These are phyloP conservation scores for Daldinia caldariorum DNA, from an alignment of 495 filamentous ascomycete species.

Conservation along the genomic window DNA sequence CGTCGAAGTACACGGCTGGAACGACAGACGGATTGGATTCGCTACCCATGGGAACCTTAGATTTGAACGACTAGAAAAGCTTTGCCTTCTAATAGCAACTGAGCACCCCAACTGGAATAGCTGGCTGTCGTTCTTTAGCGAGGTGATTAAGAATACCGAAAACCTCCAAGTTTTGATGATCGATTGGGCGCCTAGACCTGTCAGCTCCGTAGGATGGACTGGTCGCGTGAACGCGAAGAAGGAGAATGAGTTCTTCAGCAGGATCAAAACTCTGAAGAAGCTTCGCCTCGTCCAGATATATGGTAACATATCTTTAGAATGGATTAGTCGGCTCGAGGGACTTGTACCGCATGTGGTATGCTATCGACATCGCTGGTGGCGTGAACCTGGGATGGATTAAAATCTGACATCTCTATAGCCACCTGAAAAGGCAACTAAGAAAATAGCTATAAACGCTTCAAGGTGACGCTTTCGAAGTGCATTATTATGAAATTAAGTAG, in stretches of 20 bases:
- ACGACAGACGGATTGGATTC: conserved; percentile 39
- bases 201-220: conserved; percentile 26
- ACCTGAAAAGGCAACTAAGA: too few species aligned
- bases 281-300: conserved; percentile 35
- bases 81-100: conserved; percentile 38
- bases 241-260: conserved; percentile 41
- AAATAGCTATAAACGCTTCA: not conserved
- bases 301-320: conserved; percentile 32
- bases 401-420: not conserved
- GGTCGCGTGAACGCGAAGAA: conserved; percentile 36
- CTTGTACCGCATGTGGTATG: conserved; percentile 22
- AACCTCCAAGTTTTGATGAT: conserved; percentile 34
- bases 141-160: conserved; percentile 14
- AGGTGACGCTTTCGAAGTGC: not conserved
- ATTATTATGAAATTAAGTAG: too few species aligned
- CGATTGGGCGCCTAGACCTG: conserved; percentile 44
- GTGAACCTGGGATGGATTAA: conserved; percentile 38
- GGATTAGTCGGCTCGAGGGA: conserved; percentile 30
- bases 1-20: conserved; percentile 28
- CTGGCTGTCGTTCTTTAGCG: conserved; percentile 42
- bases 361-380: conserved; percentile 38
- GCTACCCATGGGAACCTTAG: conserved; percentile 37
- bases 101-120: conserved; percentile 48
- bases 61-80: conserved; percentile 41
- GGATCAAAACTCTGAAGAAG: conserved; percentile 25